Conservation (phyloP, 441 rosid species). For the Erysimum cheiri region DNA sequence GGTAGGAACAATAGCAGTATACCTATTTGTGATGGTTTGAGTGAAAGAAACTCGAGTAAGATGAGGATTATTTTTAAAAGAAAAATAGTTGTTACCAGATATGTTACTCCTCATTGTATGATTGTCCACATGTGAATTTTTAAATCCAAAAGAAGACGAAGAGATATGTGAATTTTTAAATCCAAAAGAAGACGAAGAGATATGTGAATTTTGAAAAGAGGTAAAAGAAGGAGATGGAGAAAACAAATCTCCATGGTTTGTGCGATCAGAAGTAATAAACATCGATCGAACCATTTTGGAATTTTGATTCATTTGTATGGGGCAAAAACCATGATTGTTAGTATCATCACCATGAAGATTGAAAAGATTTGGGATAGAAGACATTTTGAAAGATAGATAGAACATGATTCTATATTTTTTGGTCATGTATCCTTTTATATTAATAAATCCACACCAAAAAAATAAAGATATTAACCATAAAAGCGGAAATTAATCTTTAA, state of each 20-base stretch:
- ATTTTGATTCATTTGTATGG: neutral
- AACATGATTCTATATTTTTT: neutral
- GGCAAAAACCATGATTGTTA: neutral
- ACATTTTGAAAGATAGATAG: neutral
- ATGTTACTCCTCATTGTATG: conserved; percentile 1
- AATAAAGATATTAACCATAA: neutral
- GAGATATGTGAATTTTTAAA: neutral
- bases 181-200: too few relatives aligned
- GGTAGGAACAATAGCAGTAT: conserved; percentile 28
- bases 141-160: neutral
- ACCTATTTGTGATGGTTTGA: conserved; percentile 27
- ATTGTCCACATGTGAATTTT: neutral
- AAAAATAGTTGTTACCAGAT: neutral
- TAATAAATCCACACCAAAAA: neutral
- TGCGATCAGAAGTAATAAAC: neutral
- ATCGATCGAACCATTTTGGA: neutral
- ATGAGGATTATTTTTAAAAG: conserved; percentile 21
- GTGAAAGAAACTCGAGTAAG: conserved; percentile 26
- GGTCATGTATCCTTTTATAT: neutral
- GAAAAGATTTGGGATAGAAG: neutral
- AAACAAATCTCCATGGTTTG: neutral
- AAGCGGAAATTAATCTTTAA: neutral
- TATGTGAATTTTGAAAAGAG: too few relatives aligned
- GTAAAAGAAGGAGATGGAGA: neutral
- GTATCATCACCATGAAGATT: neutral